Evolutionary conservation across 768 basidiomycete species (phyloP).

Genomic region (Podaxis mareebaensis): DNA sequence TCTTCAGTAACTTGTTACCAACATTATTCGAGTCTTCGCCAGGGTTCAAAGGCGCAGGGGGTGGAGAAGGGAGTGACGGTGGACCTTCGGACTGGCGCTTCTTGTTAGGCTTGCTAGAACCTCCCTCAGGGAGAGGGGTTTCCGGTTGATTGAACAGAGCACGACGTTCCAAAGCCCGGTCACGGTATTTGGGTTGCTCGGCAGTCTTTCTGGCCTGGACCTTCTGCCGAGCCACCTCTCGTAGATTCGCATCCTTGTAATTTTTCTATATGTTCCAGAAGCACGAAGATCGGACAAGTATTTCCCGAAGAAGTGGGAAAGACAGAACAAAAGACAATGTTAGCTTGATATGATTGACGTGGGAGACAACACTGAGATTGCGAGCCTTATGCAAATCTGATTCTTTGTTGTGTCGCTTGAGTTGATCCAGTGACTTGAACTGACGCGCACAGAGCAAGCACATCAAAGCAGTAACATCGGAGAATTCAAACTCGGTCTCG

Average conservation of each 20-base stretch:
- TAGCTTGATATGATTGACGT: conserved; percentile 29
- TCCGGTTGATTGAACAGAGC: conserved; percentile 92
- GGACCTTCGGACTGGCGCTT: conserved; percentile 56
- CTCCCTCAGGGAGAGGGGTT: conserved; percentile 62
- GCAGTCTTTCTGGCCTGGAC: conserved; percentile 43
- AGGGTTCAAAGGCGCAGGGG: conserved; percentile 59
- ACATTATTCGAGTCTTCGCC: conserved; percentile 83
- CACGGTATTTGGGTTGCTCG: conserved; percentile 85
- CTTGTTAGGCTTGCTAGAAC: conserved; percentile 30
- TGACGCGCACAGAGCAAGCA: conserved; percentile 93
- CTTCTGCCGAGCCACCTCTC: conserved; percentile 76
- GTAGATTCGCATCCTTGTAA: conserved; percentile 67
- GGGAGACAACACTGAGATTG: conserved; percentile 39
- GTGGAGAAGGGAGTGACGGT: conserved; percentile 61
- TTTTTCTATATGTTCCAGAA: conserved; percentile 66
- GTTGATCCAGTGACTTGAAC: conserved; percentile 85
- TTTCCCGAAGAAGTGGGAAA: not conserved
- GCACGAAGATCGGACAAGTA: conserved; percentile 12
- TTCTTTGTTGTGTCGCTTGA: conserved; percentile 88
- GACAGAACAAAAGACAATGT: conserved; percentile 23
- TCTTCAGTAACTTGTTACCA: conserved; percentile 90
- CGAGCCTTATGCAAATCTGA: conserved; percentile 95
- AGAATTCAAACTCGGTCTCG: conserved; percentile 79
- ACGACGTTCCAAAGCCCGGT: conserved; percentile 91
- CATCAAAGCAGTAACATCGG: conserved; percentile 70